Evolutionary conservation across 306 rosid genomes (phyloP).

Genomic region (Vigna radiata): DNA sequence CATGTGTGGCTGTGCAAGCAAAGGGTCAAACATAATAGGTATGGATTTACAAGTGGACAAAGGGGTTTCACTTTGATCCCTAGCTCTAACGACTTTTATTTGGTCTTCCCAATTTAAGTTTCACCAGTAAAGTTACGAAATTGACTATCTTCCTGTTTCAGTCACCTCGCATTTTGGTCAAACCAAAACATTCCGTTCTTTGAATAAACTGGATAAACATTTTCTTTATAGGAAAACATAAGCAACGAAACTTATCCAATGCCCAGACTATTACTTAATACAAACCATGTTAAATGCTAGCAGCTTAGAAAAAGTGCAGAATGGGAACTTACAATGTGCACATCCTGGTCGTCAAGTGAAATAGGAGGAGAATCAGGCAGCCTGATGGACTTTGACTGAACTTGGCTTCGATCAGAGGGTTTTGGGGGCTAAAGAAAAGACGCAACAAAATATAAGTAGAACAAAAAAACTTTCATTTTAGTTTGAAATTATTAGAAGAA

Average conservation of each 20-base stretch:
- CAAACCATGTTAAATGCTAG: background rate
- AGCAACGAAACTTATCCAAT: background rate
- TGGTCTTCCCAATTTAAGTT: background rate
- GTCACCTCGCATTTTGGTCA: background rate
- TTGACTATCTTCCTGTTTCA: background rate
- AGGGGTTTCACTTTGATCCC: background rate
- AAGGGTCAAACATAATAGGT: constrained; percentile 12
- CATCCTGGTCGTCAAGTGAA: constrained; percentile 90
- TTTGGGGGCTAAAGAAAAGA: constrained; percentile 64
- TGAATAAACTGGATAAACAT: background rate
- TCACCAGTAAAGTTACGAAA: constrained; percentile 12
- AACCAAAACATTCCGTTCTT: constrained; percentile 1
- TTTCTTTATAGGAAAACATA: background rate
- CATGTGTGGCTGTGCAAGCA: background rate
- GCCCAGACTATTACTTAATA: background rate
- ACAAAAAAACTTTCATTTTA: background rate
- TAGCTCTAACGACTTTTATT: background rate
- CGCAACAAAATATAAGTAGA: background rate
- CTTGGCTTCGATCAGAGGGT: constrained; percentile 82
- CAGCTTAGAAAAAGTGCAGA: background rate
- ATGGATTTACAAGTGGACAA: background rate
- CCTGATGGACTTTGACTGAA: constrained; percentile 78
- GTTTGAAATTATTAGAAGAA: background rate
- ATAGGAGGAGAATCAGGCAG: constrained; percentile 79
- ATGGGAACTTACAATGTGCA: constrained; percentile 73